Base-by-base conservation (phyloP, 2,329 filamentous ascomycete genomes). In the Fusarium algeriense region DNA sequence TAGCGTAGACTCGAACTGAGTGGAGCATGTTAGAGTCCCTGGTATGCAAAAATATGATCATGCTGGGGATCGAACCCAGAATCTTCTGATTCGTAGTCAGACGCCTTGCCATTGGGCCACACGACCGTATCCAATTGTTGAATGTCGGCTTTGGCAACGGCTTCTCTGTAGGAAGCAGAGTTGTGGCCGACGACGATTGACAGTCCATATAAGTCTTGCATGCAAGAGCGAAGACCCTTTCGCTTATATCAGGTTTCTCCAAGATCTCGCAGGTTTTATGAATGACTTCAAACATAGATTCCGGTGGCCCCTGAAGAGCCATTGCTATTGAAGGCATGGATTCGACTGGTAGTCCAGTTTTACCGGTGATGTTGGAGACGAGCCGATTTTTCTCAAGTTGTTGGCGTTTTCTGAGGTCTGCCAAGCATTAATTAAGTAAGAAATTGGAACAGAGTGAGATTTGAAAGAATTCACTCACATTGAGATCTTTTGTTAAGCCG, bases 61-160 rank as follows among this genome's bases (percentile, higher is more conserved):
- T 64, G 69, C 62, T 74, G 71, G 71, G 73, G 73, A 67, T 75
- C 73, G 73, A 75, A 75, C 73, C 73, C 71, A 73, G 64, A 73
- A 75, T 75, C 73, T 75, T 72, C 73, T 75, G 73, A 75, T 75
- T 75, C 73, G 73, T 75, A 75, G 73, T 73, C 73, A 75, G 73
- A 75, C 71, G 73, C 73, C 71, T 74, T 74, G 69, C 73, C 73
- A 71, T 71, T 71, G 67, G 68, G 67, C 68, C 67, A 70, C 68
- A 60, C 59, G 66, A 69, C 66, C 66, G 53, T 60, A 15, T 46
- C 30, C 19, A 15, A n/a, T 60, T 66, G 45, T 34, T 52, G 45
- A 34, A 7, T 15, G 5, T 4, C 63, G 15, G 8, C 2, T 44
- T 7, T 10, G 19, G 0, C 41, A 44, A 44, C 19, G 0, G 11